Evolutionary conservation across 805 yeast genomes (phyloP).

Genomic region (Yarrowia sp.): DNA sequence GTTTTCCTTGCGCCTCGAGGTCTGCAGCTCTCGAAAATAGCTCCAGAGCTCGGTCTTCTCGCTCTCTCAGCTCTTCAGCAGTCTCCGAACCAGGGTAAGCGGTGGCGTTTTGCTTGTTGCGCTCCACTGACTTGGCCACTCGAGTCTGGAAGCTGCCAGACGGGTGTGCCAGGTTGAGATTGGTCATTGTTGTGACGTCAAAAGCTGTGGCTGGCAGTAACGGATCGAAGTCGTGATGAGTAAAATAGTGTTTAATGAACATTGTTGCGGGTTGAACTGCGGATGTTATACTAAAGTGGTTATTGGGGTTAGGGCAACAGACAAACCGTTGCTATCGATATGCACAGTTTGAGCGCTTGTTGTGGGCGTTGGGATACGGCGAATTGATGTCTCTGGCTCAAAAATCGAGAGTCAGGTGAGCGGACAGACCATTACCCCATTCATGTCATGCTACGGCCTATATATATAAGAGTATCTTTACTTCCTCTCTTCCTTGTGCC

Average conservation of each 20-base stretch:
- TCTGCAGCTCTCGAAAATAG: not conserved
- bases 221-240: not conserved
- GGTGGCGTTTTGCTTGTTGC: not conserved
- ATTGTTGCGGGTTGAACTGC: constrained; percentile 1
- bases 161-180: not conserved
- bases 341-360: too few relatives aligned
- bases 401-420: too few relatives aligned
- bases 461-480: not conserved
- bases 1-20: not conserved
- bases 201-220: not conserved
- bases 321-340: not conserved
- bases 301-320: not conserved
- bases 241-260: not conserved
- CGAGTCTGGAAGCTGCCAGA: constrained; percentile 14
- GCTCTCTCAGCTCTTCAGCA: not conserved
- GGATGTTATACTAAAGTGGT: too few relatives aligned
- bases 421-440: not conserved
- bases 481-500: not conserved
- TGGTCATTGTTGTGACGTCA: constrained; percentile 13
- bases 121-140: constrained; percentile 6
- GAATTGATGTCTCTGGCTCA: too few relatives aligned
- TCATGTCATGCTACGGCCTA: not conserved
- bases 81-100: not conserved
- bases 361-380: too few relatives aligned
- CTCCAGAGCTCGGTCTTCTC: constrained; percentile 3